Base-by-base conservation (phyloP, 306 rosid genomes). In the Cucurbita pepo region DNA sequence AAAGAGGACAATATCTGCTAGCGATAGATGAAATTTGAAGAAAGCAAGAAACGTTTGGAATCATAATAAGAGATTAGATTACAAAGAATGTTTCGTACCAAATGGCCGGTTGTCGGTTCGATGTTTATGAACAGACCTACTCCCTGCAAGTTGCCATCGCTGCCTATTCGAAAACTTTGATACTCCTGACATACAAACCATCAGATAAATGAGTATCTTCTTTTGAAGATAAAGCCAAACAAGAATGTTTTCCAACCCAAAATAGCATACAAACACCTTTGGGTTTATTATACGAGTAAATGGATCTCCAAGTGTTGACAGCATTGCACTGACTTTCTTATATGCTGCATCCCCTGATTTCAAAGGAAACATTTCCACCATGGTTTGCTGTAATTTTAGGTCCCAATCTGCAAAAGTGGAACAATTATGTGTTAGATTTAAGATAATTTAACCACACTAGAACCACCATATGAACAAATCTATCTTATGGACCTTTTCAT, bases 301-400 rank as follows among this genome's bases (percentile, higher is more conserved):
- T 44, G 98, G 98, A 79, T 94, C 98, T 57, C 98, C 98, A 56
- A 94, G 98, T 19, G 98, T 94, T 38, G 98, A 87, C 66, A 94
- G 95, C 98, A 94, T 94, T 77, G 92, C 97, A 58, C 98, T 83
- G 86, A 94, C 79, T 83, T 94, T 90, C 61, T 37, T 89, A 81
- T 90, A 90, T 13, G 98, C 98, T 40, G 91, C 97, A 80, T 94
- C 98, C 0, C 89, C 91, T 11, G 98, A 87, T 63, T 83, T 82
- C 77, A 94, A 86, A 54, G 97, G 95, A 85, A 94, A 94, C 89
- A 94, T 94, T 80, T 94, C 98, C 77, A 88, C 96, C 98, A 94
- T 94, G 57, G 97, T 94, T 84, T 94, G 97, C 79, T 94, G 95
- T 84, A 90, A 84, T 85, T 89, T 90, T 76, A 77, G 79, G 79